phyloP scores from a whole-genome alignment of 352 stramenopile species.

The Phytophthora tentaculata region DNA sequence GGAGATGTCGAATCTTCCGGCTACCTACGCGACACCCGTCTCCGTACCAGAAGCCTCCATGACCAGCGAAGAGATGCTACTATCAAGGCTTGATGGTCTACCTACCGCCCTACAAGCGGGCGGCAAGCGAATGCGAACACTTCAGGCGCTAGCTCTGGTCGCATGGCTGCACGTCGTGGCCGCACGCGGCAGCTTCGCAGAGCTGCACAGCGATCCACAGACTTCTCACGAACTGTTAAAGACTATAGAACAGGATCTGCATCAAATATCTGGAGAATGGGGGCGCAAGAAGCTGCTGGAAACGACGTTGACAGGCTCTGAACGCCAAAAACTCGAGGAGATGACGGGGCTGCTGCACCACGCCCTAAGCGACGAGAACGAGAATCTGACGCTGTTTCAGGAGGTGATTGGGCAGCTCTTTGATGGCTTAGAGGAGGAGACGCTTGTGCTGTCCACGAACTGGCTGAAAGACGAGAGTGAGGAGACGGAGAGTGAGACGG shows the following conservation, averaged over 20 bases:
- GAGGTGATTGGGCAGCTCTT: conserved; percentile 70
- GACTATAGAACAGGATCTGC: conserved; percentile 20
- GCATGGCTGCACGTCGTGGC: conserved; percentile 44
- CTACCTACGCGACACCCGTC: conserved; percentile 6
- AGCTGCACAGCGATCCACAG: conserved; percentile 9
- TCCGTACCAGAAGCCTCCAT: neutral
- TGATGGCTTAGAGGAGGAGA: conserved; percentile 34
- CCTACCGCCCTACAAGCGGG: conserved; percentile 4
- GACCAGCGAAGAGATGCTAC: conserved; percentile 16
- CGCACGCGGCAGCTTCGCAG: conserved; percentile 33
- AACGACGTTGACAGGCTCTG: conserved; percentile 11
- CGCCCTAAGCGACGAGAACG: conserved; percentile 37
- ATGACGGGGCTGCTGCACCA: conserved; percentile 50
- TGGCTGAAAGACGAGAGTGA: conserved; percentile 40
- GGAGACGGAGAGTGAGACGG: neutral
- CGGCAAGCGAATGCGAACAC: conserved; percentile 22
- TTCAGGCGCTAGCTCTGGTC: conserved; percentile 49
- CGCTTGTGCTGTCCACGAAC: conserved; percentile 47
- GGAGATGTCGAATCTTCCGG: conserved; percentile 41
- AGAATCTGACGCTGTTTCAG: conserved; percentile 56
- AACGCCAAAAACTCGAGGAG: conserved; percentile 40
- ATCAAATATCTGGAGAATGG: conserved; percentile 45
- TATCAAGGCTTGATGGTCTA: conserved; percentile 14
- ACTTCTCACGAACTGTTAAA: conserved; percentile 17
- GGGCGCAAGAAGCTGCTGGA: conserved; percentile 22